Evolutionary conservation across 352 stramenopile species (phyloP), one percentile per base, ranked within the genome.

Genomic region (Blastocystis sp.): DNA sequence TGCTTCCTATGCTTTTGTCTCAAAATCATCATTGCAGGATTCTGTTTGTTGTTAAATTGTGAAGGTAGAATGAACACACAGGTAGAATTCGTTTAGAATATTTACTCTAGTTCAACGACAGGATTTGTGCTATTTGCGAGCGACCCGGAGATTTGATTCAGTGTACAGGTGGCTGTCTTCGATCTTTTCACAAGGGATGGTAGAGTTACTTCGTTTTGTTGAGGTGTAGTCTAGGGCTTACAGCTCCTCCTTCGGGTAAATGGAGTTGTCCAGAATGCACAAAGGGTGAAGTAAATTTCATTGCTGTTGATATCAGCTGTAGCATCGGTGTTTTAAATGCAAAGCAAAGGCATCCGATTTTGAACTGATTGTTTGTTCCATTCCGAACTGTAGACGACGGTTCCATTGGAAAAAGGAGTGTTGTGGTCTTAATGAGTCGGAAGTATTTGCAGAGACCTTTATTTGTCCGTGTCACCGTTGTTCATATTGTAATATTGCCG

Each of bases 221-320:
- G 4, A 27, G 7, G 3, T n/a, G 21, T 42, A 80, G 69, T 42
- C 3, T 80, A 12, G 6, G 29, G n/a, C n/a, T n/a, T 12, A 11
- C 19, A 32, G 6, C 24, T 12, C 16, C 59, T 80, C 21, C 24
- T 3, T 21, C 9, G 2, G 37, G n/a, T 19, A 37, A 49, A 63
- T 80, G 69, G 69, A 59, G 27, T 7, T 80, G 69, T 63, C 49
- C 69, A 14, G 69, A 80, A 21, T 80, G 69, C 59, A 9, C 58
- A 5, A 80, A 80, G 69, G 43, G 24, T 14, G 69, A 61, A 7
- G 69, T 80, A 37, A 11, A 42, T 21, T 27, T 6, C 11, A 14
- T 0, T 9, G 39, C n/a, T n/a, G 27, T 37, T 0, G 14, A 19
- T 39, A 39, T 12, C 35, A 35, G 35, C 39, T 9, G n/a, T 80